These are phyloP conservation scores for Solanum tacnaense DNA, from an alignment of 257 asterid genomes.

Conservation along the genomic window DNA sequence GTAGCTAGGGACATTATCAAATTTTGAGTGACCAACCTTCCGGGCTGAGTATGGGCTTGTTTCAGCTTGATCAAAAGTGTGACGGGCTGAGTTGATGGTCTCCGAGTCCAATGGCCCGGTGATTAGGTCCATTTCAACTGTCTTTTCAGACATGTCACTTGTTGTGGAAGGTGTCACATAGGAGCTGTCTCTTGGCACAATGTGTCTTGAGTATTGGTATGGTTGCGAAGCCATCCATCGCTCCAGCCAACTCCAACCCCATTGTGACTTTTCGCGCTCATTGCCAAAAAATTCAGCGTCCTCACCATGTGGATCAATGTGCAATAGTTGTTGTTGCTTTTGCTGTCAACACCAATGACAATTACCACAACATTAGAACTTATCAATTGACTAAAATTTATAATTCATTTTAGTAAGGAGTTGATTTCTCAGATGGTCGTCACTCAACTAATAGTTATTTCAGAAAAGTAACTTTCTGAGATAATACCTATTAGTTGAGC, in stretches of 20 bases:
- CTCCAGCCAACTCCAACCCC: slow-evolving; percentile 93
- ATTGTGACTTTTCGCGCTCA: slow-evolving; percentile 31
- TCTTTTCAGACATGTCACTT: slow-evolving; percentile 48
- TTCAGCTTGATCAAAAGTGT: slow-evolving; percentile 15
- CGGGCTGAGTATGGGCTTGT: slow-evolving; percentile 36
- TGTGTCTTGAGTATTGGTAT: slow-evolving; percentile 25
- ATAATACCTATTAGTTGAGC: neutral
- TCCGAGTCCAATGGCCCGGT: slow-evolving; percentile 23
- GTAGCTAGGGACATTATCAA: slow-evolving; percentile 45
- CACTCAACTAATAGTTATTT: neutral
- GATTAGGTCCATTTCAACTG: slow-evolving; percentile 54
- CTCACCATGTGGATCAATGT: slow-evolving; percentile 10
- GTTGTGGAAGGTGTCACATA: slow-evolving; percentile 16
- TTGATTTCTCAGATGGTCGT: neutral
- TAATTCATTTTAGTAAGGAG: neutral
- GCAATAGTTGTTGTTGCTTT: slow-evolving; percentile 10
- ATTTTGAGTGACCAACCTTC: slow-evolving; percentile 11
- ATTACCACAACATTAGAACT: neutral
- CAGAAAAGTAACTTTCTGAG: neutral
- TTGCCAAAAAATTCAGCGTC: slow-evolving; percentile 8
- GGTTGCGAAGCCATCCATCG: slow-evolving; percentile 86
- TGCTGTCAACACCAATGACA: slow-evolving; percentile 2
- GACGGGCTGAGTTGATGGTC: slow-evolving; percentile 13
- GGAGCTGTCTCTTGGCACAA: slow-evolving; percentile 32
- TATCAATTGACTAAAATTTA: neutral